Percentiles rank a stretch among this genome's conserved stretches.
These are phyloP conservation scores for Hirschfeldia incana DNA, from an alignment of 345 rosid genomes.

Conservation along the genomic window DNA sequence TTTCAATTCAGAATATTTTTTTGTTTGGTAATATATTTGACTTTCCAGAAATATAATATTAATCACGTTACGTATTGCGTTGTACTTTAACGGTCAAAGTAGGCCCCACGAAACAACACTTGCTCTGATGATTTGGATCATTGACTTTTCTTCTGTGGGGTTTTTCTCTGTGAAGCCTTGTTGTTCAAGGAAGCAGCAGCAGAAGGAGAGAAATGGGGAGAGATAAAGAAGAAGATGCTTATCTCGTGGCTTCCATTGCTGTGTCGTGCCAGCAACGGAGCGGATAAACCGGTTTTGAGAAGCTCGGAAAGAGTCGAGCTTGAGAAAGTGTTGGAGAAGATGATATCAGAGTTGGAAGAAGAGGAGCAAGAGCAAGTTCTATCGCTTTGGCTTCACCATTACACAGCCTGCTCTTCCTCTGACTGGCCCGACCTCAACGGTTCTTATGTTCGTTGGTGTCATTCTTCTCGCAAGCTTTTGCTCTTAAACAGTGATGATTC, in stretches of 20 bases:
- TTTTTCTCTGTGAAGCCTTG: conserved; percentile 47
- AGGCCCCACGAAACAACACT: neutral
- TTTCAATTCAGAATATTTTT: neutral
- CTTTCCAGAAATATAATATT: neutral
- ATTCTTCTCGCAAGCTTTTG: conserved; percentile 65
- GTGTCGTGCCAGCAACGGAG: conserved; percentile 70
- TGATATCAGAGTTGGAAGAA: conserved; percentile 50
- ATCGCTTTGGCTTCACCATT: conserved; percentile 86
- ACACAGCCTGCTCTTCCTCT: conserved; percentile 60
- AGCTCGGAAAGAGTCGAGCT: conserved; percentile 51
- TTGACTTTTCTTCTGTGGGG: neutral
- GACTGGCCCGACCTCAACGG: conserved; percentile 88
- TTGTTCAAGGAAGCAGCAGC: conserved; percentile 65
- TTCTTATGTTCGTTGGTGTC: conserved; percentile 69
- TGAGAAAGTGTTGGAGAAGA: conserved; percentile 62
- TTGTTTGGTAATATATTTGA: neutral
- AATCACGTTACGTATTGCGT: neutral
- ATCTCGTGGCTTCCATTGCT: conserved; percentile 78
- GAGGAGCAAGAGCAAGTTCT: conserved; percentile 72
- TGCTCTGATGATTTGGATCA: neutral
- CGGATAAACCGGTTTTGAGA: conserved; percentile 63
- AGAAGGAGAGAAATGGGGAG: conserved; percentile 41
- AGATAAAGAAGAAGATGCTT: conserved; percentile 60
- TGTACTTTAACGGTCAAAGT: neutral
- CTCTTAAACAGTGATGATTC: conserved; percentile 33